Base-by-base conservation (phyloP, 352 stramenopile genomes). In the Pythium periplocum region DNA sequence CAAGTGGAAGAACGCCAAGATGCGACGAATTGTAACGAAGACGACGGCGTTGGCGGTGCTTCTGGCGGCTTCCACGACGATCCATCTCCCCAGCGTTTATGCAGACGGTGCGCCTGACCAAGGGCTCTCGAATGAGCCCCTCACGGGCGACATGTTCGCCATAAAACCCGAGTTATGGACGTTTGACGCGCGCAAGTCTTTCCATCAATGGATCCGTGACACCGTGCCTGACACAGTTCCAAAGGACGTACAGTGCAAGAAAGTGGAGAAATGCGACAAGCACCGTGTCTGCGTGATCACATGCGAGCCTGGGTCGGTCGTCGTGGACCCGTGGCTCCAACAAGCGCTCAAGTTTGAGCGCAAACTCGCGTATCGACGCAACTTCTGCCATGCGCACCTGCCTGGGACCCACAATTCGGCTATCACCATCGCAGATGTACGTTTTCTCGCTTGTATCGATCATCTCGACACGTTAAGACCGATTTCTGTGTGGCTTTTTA, bases 211-310 rank as follows among this genome's bases (percentile, higher is more conserved):
- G 12, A 40, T 88, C 40, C 63, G 70, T 4, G 54, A 77, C 32
- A 57, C 37, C 6, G 59, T 86, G 17, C 81, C 81, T 2, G 81
- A 91, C 68, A 73, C 79, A 12, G 83, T 94, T 7, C 83, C 83
- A 0, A 45, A 47, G 8, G 77, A 59, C 43, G 75, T 86, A 9
- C 8, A 68, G 32, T 86, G 75, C 58, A 62, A 68, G 10, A 80
- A 80, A 34, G 39, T 83, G 45, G 68, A 76, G 50, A 54, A 59
- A 43, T 86, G 75, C 59, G 71, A 84, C 59, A 68, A 59, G 56
- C 57, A 70, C 41, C 66, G 70, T 2, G 70, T 84, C 34, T 86
- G 75, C 57, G 75, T 63, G 42, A 57, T 86, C 65, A 60, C 80
- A 31, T 86, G 75, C 55, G 64, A 73, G 51, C 66, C 55, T 37